Evolutionary conservation across 352 stramenopile species (phyloP), one percentile per base, ranked within the genome.

Genomic region (Globisporangium alternatum): DNA sequence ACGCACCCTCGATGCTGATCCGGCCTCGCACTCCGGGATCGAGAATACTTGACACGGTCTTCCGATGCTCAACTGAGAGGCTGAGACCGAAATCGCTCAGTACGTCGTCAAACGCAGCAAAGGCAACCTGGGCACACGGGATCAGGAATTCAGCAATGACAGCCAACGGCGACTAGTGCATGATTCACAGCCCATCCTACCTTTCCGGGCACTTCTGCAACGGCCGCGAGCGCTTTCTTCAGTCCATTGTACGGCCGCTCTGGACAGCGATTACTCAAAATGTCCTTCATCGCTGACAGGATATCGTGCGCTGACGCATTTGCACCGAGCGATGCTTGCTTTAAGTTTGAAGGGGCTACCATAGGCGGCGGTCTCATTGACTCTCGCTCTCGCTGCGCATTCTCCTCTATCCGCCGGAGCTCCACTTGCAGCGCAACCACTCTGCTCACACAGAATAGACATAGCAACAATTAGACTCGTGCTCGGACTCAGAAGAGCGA

Each of bases 221-320:
- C 77, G 7, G 76, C 71, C 39, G 80, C 83, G 31, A 94, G 66
- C 19, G 85, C 81, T 62, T 94, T 94, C 61, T 92, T 94, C 43
- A 94, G 75, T 0, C 85, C 83, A 43, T 91, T 90, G 59, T 91
- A 94, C 3, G 85, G 85, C 31, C 81, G 61, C 28, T 87, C 74
- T 17, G 81, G 69, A 30, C 78, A 94, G 22, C 85, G 71, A 54
- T 56, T 72, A 8, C 54, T 64, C 22, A 93, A 55, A 61, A 91
- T 91, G 15, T 83, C 76, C 28, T 83, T 86, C 69, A 93, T 93
- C 0, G 72, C 67, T n/a, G 79, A 81, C 0, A 91, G 60, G 30
- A 93, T 81, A 28, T 91, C 82, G 44, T 85, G 67, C 2, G 75
- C 81, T 21, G 80, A 88, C 0, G 82, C 80, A 8, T 83, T 71